A percentile compares a stretch with the other conserved stretches of the same genome.
Conservation (phyloP, 2,329 filamentous ascomycete genomes). For the Hypoxylon sp. region DNA sequence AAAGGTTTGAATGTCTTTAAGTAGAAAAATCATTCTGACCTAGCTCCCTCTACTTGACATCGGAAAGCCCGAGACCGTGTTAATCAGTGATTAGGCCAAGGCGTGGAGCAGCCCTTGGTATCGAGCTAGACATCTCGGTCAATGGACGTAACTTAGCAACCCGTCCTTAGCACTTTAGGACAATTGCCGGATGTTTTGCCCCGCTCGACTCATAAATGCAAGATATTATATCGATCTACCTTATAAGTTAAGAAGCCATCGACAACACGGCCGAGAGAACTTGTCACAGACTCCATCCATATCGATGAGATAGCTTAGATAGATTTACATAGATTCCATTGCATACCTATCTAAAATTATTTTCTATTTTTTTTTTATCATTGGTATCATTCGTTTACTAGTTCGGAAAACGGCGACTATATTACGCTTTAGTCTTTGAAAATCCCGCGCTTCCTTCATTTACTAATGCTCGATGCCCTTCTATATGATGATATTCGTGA, state of each 20-base stretch:
- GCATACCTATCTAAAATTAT: conserved; percentile 28
- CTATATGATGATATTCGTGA: conserved; percentile 36
- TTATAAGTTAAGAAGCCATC: no score
- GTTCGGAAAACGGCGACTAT: conserved; percentile 29
- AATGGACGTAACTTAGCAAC: neutral
- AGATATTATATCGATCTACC: no score
- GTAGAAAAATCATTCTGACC: neutral
- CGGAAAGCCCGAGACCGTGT: neutral
- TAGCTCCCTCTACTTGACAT: no score
- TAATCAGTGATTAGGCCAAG: neutral
- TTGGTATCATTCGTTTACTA: conserved; percentile 44
- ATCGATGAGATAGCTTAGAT: neutral
- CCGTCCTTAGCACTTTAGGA: no score
- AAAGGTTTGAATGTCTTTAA: neutral
- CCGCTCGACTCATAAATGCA: no score
- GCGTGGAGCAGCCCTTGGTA: neutral
- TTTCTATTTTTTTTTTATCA: conserved; percentile 38
- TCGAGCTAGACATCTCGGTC: neutral
- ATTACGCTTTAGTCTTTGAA: conserved; percentile 29
- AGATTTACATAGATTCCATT: neutral
- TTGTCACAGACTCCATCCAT: neutral
- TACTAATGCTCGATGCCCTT: conserved; percentile 42
- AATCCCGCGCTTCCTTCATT: conserved; percentile 34
- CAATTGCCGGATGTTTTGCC: no score
- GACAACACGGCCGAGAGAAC: neutral